Base-by-base conservation (phyloP, 2,329 filamentous ascomycete genomes). In the Apiospora rasikravindrae region DNA sequence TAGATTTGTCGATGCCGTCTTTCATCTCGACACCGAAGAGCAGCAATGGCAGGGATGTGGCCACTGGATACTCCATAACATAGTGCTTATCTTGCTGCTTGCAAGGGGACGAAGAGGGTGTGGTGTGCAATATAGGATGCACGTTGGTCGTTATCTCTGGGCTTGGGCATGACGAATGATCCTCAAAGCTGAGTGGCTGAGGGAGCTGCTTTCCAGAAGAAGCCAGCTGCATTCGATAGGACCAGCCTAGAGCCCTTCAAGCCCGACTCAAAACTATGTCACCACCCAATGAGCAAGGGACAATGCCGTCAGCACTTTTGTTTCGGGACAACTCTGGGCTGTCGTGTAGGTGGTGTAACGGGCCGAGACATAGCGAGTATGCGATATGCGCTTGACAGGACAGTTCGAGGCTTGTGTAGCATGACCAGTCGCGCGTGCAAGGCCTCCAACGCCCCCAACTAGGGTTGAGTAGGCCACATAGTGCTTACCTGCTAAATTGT, bases 201-300 rank as follows among this genome's bases (percentile, higher is more conserved):
- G 57, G 40, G 57, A 64, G 57, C 33, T 64, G 57, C 19, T 64
- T 64, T 40, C 57, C 57, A 40, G 19, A 64, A 64, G 22, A 29
- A 13, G 57, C 57, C 57, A 40, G 57, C 57, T 64, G 57, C 57
- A 64, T 64, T 64, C 19, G 57, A 64, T 22, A 33, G 57, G 33
- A 40, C 57, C 57, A 40, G 57, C 57, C 57, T 40, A 40, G 57
- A 40, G 24, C 24, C 49, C 49, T 53, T 29, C 24, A 29, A 53
- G 49, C 49, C n/a, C 51, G 29, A 19, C 51, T 33, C 29, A 57
- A 26, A 42, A n/a, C 33, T 14, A 33, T 64, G 33, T 33, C 19
- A 64, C 57, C 57, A 64, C 33, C 57, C 57, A 64, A 64, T 64
- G 29, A 64, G 57, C 33, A 64, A 64, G 57, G 33, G 57, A 24